Conservation (phyloP, 345 rosid genomes). For the Cardiospermum halicacabum region DNA sequence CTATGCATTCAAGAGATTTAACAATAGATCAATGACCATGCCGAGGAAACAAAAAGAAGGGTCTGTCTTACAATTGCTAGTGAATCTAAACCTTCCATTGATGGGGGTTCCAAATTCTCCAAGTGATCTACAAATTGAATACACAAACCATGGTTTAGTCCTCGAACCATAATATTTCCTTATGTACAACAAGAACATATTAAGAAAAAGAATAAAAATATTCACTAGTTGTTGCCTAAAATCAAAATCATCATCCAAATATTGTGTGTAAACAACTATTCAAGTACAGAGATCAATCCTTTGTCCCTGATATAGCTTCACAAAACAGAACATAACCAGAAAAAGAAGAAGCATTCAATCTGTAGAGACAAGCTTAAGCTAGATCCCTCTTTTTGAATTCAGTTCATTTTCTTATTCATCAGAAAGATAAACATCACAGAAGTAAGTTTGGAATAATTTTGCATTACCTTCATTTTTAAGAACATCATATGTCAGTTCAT, state of each 20-base stretch:
- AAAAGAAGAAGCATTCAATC: background rate
- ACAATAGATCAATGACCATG: background rate
- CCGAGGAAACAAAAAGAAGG: conserved; percentile 1
- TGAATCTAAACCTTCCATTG: conserved; percentile 59
- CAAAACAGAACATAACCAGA: background rate
- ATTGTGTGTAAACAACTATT: no score
- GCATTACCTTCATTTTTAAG: conserved; percentile 51
- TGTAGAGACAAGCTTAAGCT: background rate
- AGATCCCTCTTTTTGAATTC: background rate
- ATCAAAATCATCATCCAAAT: no score
- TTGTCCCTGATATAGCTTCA: background rate
- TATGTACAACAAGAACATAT: background rate
- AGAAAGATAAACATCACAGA: background rate
- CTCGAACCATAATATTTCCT: background rate
- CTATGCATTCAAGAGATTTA: background rate
- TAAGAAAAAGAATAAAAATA: background rate
- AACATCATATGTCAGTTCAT: conserved; percentile 49
- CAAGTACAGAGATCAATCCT: no score
- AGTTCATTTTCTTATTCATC: no score
- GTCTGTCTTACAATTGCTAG: conserved; percentile 35
- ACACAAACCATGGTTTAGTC: background rate
- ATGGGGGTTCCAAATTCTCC: conserved; percentile 51
- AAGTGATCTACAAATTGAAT: conserved; percentile 31
- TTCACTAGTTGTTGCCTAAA: no score
- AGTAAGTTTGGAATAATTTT: background rate